A percentile compares a stretch with the other conserved stretches of the same genome.
phyloP scores from a whole-genome alignment of 2,329 filamentous ascomycete genomes.

The Aspergillus terreus region DNA sequence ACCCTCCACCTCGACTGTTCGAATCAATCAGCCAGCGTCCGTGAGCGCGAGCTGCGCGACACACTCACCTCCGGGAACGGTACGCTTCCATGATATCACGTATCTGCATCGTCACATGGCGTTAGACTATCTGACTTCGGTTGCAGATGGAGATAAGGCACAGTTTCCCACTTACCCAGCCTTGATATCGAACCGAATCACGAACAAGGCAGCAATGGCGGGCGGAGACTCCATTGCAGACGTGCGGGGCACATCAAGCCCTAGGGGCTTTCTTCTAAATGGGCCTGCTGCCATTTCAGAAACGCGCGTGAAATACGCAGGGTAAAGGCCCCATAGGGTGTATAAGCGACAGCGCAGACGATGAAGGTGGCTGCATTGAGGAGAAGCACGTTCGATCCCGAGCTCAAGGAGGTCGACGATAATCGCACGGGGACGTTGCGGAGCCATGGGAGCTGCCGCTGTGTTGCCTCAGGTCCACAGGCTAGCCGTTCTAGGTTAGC shows the following conservation, averaged over 20 bases:
- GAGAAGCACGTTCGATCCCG: conserved; percentile 3
- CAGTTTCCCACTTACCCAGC: conserved; percentile 60
- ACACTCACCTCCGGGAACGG: conserved; percentile 60
- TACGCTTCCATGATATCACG: conserved; percentile 84
- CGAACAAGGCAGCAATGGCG: conserved; percentile 71
- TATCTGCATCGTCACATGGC: conserved; percentile 47
- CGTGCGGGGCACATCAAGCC: conserved; percentile 31
- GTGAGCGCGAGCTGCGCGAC: conserved; percentile 1
- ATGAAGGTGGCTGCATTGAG: conserved; percentile 12
- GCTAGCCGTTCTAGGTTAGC: conserved; percentile 10
- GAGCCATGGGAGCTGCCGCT: conserved; percentile 2
- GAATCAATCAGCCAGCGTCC: conserved; percentile 15
- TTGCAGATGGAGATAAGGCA: not conserved
- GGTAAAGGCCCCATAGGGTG: conserved; percentile 21
- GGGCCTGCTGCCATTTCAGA: conserved; percentile 27
- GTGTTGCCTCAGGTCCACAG: conserved; percentile 10
- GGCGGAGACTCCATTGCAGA: conserved; percentile 38
- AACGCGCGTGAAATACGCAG: conserved; percentile 7
- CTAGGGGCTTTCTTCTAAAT: conserved; percentile 27
- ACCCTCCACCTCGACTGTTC: conserved; percentile 64
- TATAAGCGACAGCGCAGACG: conserved; percentile 2
- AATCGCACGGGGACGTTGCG: conserved; percentile 1
- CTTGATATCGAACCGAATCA: conserved; percentile 90
- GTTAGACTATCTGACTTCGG: not conserved
- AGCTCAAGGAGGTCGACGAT: conserved; percentile 1